Base-by-base conservation (phyloP, 2,329 filamentous ascomycete genomes). In the Fusarium secorum region DNA sequence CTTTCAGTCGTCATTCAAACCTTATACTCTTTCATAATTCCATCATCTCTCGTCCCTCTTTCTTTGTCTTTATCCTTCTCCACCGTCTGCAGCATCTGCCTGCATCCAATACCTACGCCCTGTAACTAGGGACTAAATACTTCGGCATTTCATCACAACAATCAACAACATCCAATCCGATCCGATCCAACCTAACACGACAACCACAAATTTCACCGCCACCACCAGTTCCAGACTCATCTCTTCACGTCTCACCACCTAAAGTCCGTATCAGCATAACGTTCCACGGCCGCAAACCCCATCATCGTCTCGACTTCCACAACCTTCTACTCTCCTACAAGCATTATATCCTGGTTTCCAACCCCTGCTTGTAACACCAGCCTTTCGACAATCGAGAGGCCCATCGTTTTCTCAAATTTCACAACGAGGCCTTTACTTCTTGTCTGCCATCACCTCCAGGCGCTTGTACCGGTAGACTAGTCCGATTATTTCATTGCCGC, bases 301-400 rank as follows among this genome's bases (percentile, higher is more conserved):
- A 44, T 49, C 60, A 44, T 46, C 57, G 26, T 36, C 45, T 60
- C 53, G 49, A 60, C 70, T 67, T 54, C 28, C 51, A 70, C 56
- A 24, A 60, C 48, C 42, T 66, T 68, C 48, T 61, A 39, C 46
- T 61, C 53, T 60, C 56, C 59, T 62, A 66, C 63, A 63, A 64
- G 57, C 60, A 55, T 38, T 63, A 55, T 57, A 53, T 58, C 66
- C 69, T 58, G 59, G 64, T 69, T 65, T 67, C 36, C 58, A 44
- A 74, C 60, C 73, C 73, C 73, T 75, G 73, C 60, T 66, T 62
- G 58, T 60, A 66, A 68, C 61, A 68, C 64, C 69, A 71, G 71
- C 60, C 56, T 54, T 56, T 70, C 64, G n/a, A 64, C 49, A 48
- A 52, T 57, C 55, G 64, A 71, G 60, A 58, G 54, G 52, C 46